Percentiles rank a stretch among this genome's conserved stretches.
phyloP scores from a whole-genome alignment of 768 basidiomycete genomes.

The Sistotremastrum niveocremeum region DNA sequence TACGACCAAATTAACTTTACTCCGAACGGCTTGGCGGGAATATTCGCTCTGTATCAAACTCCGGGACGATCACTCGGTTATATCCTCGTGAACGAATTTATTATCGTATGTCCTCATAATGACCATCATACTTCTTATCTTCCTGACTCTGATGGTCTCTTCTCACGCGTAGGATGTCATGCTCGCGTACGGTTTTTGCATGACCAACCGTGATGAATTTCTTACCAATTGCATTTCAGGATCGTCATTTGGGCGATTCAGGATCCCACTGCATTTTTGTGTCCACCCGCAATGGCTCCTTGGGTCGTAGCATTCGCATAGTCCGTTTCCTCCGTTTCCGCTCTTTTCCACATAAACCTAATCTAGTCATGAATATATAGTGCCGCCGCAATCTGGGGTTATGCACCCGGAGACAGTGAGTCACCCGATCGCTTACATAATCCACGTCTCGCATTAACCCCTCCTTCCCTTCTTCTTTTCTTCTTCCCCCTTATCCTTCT shows the following conservation, averaged over 20 bases:
- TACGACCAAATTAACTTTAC: constrained; percentile 23
- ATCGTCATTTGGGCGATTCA: constrained; percentile 37
- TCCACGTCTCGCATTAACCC: too few species aligned
- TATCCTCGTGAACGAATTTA: constrained; percentile 42
- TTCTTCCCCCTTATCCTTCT: too few species aligned
- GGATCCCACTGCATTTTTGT: constrained; percentile 46
- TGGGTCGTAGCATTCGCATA: constrained; percentile 45
- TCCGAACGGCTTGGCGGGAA: constrained; percentile 26
- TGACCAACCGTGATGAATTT: constrained; percentile 14
- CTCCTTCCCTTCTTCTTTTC: too few species aligned
- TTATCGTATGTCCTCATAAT: constrained; percentile 28
- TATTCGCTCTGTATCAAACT: constrained; percentile 35
- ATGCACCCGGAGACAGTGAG: constrained; percentile 34
- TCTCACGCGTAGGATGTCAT: constrained; percentile 3
- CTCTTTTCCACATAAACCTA: not conserved
- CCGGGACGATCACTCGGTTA: constrained; percentile 32
- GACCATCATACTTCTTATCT: not conserved
- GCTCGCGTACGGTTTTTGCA: constrained; percentile 1
- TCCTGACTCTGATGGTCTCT: not conserved
- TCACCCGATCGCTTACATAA: not conserved
- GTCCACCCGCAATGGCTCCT: constrained; percentile 39
- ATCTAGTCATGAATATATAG: constrained; percentile 1
- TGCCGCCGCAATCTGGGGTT: constrained; percentile 45
- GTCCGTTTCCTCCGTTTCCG: constrained; percentile 1
- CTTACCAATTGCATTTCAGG: constrained; percentile 22